Conservation (phyloP, 148 eudicot genomes). For the Fallopia convolvulus region DNA sequence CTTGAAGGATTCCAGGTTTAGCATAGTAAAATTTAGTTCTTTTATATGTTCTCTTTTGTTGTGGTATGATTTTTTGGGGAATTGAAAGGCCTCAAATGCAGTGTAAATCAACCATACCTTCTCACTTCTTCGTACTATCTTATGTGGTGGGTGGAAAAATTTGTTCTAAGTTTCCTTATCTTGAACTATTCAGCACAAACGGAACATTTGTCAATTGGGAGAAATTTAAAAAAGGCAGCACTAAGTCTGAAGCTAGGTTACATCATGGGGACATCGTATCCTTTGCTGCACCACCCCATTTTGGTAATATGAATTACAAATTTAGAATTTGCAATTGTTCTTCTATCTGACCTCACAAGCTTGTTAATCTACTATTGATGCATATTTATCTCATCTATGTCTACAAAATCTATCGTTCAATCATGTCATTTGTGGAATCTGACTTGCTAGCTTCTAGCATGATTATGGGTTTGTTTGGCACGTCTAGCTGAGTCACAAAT, state of each 20-base stretch:
- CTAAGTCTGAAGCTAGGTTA: constrained; percentile 52
- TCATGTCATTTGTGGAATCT: background rate
- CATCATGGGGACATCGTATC: constrained; percentile 86
- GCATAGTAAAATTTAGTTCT: background rate
- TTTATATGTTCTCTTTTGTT: background rate
- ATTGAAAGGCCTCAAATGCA: background rate
- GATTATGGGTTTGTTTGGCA: background rate
- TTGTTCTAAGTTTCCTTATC: constrained; percentile 6
- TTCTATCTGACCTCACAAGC: background rate
- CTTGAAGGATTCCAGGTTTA: constrained; percentile 79
- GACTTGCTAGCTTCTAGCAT: background rate
- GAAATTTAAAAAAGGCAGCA: constrained; percentile 53
- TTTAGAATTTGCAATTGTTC: constrained; percentile 1
- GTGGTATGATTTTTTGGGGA: background rate
- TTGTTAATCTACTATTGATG: background rate
- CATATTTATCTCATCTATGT: background rate
- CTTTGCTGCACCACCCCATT: constrained; percentile 65
- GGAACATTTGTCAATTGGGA: constrained; percentile 88
- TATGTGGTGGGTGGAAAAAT: background rate
- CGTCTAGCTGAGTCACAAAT: background rate
- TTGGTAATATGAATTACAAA: constrained; percentile 43
- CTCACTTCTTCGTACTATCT: background rate
- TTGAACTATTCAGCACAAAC: constrained; percentile 62
- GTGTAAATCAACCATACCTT: background rate
- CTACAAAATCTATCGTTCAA: background rate